These are phyloP conservation scores for Ilyonectria sp. DNA, from an alignment of 2,329 filamentous ascomycete genomes.

Conservation along the genomic window DNA sequence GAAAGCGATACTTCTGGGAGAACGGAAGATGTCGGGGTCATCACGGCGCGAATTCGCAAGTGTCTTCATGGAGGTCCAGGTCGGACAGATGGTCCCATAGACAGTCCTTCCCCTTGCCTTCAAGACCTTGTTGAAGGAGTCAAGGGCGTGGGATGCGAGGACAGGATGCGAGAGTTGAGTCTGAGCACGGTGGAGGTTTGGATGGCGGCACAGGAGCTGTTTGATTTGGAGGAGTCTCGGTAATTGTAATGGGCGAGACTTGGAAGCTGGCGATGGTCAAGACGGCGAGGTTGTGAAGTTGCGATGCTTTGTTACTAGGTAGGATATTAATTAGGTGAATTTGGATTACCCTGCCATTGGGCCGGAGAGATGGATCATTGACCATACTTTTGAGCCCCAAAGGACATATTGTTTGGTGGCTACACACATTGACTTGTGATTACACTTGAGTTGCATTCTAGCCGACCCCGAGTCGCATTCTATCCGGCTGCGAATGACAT, in stretches of 20 bases:
- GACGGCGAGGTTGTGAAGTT: background rate
- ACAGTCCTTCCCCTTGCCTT: conserved; percentile 9
- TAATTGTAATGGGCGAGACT: conserved; percentile 1
- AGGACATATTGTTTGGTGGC: background rate
- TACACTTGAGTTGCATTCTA: background rate
- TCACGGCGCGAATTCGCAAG: conserved; percentile 47
- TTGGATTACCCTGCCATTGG: background rate
- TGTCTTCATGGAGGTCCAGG: conserved; percentile 41
- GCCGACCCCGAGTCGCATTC: too few relatives aligned
- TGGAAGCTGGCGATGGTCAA: background rate
- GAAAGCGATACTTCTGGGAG: conserved; percentile 43
- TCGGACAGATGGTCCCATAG: conserved; percentile 29
- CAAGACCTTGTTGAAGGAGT: background rate
- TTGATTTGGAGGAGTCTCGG: conserved; percentile 43
- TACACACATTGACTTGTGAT: background rate
- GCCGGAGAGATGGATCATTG: background rate
- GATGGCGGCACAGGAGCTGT: conserved; percentile 51
- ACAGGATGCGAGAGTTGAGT: conserved; percentile 32
- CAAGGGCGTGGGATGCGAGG: background rate
- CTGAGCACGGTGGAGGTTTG: conserved; percentile 49
- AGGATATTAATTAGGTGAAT: conserved; percentile 18
- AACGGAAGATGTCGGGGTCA: conserved; percentile 45
- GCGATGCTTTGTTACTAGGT: conserved; percentile 1
- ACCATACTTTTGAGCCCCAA: background rate
- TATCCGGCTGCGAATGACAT: background rate